Percentiles rank a stretch among this genome's conserved stretches.
phyloP scores from a whole-genome alignment of 2,329 filamentous ascomycete species.

The Fusarium mundagurra region DNA sequence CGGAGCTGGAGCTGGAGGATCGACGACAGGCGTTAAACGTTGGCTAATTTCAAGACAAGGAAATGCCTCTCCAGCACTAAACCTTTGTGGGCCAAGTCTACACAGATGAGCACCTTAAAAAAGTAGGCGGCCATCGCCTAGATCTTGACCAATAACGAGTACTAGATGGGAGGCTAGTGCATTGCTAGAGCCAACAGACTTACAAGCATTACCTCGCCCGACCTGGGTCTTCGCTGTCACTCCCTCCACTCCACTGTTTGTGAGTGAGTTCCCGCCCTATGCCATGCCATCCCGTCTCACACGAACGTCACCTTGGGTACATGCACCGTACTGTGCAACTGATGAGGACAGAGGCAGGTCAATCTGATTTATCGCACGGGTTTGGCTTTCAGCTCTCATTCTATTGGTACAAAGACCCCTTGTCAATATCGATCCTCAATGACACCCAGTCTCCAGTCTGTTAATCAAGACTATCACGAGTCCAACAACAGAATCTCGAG shows the following conservation, averaged over 20 bases:
- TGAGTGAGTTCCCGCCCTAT: neutral
- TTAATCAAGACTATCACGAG: neutral
- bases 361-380: neutral
- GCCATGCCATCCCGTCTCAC: neutral
- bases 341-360: neutral
- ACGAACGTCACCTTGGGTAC: neutral
- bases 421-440: conserved; percentile 1
- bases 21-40: neutral
- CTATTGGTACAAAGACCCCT: conserved; percentile 8
- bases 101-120: neutral
- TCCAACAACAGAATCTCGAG: neutral
- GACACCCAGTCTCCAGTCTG: neutral
- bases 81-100: neutral
- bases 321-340: neutral
- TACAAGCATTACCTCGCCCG: conserved; percentile 20
- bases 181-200: conserved; percentile 22
- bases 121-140: conserved; percentile 7
- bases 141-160: neutral
- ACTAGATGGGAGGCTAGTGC: neutral
- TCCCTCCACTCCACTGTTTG: neutral
- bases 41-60: neutral
- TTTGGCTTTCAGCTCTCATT: neutral
- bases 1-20: neutral
- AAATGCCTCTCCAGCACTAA: neutral
- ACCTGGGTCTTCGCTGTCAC: neutral